Evolutionary conservation across 768 basidiomycete genomes (phyloP), one percentile per base, ranked within the genome.

Genomic region (Pulveroboletus sp.): DNA sequence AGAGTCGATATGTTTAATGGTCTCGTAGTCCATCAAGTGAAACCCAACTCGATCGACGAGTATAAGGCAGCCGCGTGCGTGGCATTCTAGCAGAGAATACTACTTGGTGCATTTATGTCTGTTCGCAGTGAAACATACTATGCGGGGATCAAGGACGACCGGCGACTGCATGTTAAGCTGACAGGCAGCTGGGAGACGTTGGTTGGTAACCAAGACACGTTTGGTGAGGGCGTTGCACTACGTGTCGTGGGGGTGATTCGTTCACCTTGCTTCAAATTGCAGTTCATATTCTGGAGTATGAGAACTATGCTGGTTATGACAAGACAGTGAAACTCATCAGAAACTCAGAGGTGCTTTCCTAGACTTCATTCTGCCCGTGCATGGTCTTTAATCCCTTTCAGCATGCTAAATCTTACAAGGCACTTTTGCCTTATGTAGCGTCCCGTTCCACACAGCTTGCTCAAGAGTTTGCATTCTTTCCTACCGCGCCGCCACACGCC

Each of bases 401-500:
- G 81, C 87, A 93, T 58, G 68, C 73, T 47, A 72, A 81, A 39
- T 77, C 84, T 43, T 91, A 84, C 69, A 73, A 82, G 54, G 78
- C 77, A 21, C 80, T 97, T 74, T 76, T 91, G 11, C 94, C 93
- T 6, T 80, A 80, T 63, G 66, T 98, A 35, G 76, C 69, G 11
- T 83, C 82, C 14, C 82, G 94, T 37, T 76, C 83, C 28, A 77
- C 78, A 14, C 92, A 95, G 58, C 78, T 95, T 42, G 83, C 80
- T 58, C 91, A 93, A 65, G 95, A 99, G 66, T 99, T 99, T 70
- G 91, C 90, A 1, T 95, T 97, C 73, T 83, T 94, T 64, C 92
- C 93, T 6, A 90, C 93, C 2, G 80, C 89, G 17, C 92, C 93
- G 31, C 93, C 94, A 6, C 86, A 79, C 57, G 76, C 82, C 5